Percentiles rank a stretch among this genome's conserved stretches.
phyloP scores from a whole-genome alignment of 164 flowering plant genomes.

The Macadamia integrifolia region DNA sequence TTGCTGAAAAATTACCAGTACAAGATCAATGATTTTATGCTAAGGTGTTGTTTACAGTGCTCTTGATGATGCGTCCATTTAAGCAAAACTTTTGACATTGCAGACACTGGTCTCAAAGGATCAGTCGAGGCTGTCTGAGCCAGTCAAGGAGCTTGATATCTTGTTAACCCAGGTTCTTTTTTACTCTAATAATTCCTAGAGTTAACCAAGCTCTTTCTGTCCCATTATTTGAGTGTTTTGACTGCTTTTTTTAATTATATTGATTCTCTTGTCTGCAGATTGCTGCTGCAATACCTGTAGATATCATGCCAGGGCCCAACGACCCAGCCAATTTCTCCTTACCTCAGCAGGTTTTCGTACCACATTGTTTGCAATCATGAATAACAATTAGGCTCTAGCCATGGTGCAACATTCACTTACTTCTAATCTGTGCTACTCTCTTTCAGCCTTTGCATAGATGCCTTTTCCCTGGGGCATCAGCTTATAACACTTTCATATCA shows the following conservation, averaged over 20 bases:
- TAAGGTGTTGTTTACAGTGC: background rate
- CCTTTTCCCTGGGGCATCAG: slow-evolving; percentile 84
- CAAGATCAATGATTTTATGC: background rate
- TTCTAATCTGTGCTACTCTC: slow-evolving; percentile 12
- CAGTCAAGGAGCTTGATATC: slow-evolving; percentile 85
- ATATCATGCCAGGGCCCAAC: slow-evolving; percentile 83
- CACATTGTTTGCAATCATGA: slow-evolving; percentile 3
- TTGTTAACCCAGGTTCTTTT: slow-evolving; percentile 68
- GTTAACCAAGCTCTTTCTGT: slow-evolving; percentile 1
- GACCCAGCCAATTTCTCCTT: slow-evolving; percentile 89
- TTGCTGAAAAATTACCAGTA: background rate
- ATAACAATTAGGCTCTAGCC: background rate
- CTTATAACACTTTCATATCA: slow-evolving; percentile 76
- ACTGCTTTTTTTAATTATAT: background rate
- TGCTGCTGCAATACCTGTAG: slow-evolving; percentile 74
- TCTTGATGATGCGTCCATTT: background rate
- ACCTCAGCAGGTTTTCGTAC: slow-evolving; percentile 81
- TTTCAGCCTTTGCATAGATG: slow-evolving; percentile 82
- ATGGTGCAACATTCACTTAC: background rate
- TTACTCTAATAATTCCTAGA: background rate
- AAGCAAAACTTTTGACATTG: slow-evolving; percentile 6
- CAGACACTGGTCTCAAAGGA: slow-evolving; percentile 76
- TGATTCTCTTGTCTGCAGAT: slow-evolving; percentile 38
- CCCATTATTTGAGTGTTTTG: slow-evolving; percentile 1
- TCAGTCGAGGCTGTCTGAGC: slow-evolving; percentile 63